These are phyloP conservation scores for Cryptococcus sp. DNA, from an alignment of 1,284 basidiomycete genomes.

Conservation along the genomic window DNA sequence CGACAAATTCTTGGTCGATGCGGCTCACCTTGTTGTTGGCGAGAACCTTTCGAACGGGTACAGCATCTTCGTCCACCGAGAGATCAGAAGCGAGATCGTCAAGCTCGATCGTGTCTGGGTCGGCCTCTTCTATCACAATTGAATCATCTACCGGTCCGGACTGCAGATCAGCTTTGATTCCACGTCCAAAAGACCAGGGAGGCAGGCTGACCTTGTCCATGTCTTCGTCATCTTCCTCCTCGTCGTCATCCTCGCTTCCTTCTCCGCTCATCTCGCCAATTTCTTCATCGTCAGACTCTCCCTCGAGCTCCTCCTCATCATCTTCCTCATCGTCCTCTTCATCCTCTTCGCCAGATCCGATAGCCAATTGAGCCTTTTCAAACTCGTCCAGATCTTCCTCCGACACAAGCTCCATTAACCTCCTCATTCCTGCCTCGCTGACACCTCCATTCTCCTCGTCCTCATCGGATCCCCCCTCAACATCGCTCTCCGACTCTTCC, in stretches of 20 bases:
- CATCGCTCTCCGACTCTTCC: constrained; percentile 6
- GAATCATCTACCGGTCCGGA: constrained; percentile 28
- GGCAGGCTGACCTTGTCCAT: constrained; percentile 40
- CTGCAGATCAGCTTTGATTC: neutral
- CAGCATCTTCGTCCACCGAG: constrained; percentile 64
- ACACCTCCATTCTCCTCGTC: constrained; percentile 75
- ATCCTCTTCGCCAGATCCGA: constrained; percentile 54
- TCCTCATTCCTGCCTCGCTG: constrained; percentile 71
- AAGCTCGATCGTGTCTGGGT: constrained; percentile 54
- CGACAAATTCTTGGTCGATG: neutral
- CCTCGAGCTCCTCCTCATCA: constrained; percentile 40
- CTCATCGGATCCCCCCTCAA: constrained; percentile 52
- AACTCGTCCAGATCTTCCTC: constrained; percentile 48
- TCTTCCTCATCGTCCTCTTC: constrained; percentile 52
- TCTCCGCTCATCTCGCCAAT: constrained; percentile 41
- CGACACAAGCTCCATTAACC: constrained; percentile 59
- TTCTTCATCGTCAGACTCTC: constrained; percentile 43
- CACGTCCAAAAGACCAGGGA: neutral
- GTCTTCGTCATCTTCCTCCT: constrained; percentile 36
- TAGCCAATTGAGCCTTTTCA: constrained; percentile 27
- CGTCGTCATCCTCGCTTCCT: constrained; percentile 46
- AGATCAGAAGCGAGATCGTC: constrained; percentile 63
- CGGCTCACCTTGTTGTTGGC: constrained; percentile 72
- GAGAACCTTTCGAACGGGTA: constrained; percentile 72
- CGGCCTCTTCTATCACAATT: constrained; percentile 45